Base-by-base conservation (phyloP, 768 basidiomycete genomes). In the Lentinus brumalis region DNA sequence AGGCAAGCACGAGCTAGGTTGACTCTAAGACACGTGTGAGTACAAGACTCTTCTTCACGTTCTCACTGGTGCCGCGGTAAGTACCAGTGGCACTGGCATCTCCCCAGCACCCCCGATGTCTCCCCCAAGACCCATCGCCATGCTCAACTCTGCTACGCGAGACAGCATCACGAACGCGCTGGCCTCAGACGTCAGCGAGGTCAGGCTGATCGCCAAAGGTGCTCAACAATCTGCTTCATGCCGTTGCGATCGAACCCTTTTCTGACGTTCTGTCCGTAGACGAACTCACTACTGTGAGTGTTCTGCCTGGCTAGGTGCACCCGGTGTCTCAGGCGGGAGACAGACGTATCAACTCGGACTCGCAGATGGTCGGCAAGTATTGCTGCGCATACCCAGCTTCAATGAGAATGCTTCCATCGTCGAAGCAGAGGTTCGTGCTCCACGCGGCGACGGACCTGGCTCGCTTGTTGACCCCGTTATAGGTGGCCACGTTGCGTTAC, bases 401-500 rank as follows among this genome's bases (percentile, higher is more conserved):
- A 12, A 39, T 2, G 49, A 44, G 42, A 53, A 53, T 15, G 29
- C 56, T 11, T 15, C 60, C 14, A 18, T 65, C 21, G 46, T 65
- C 14, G 50, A 62, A 47, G 51, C 45, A 2, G 65, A 64, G 57
- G 62, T 65, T 59, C 41, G 42, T 21, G 8, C 12, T 1, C 7
- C 9, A 9, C 4, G 18, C 31, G 11, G 26, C 2, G 2, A 32
- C 2, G 26, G 5, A 16, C 12, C 14, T 29, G 21, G 18, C 35
- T 55, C 41, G 12, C 29, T 18, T 21, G 44, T 40, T 18, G 3
- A 16, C 26, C 8, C 26, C 5, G 31, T 30, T 5, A 35, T 44
- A 75, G 74, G 64, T 68, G 12, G 73, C 73, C 35, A 75, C 74
- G 4, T 62, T 71, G 63, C 57, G 62, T 14, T 75, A 70, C 47